phyloP scores from a whole-genome alignment of 495 filamentous ascomycete genomes.

The Penicillium maclennaniae region DNA sequence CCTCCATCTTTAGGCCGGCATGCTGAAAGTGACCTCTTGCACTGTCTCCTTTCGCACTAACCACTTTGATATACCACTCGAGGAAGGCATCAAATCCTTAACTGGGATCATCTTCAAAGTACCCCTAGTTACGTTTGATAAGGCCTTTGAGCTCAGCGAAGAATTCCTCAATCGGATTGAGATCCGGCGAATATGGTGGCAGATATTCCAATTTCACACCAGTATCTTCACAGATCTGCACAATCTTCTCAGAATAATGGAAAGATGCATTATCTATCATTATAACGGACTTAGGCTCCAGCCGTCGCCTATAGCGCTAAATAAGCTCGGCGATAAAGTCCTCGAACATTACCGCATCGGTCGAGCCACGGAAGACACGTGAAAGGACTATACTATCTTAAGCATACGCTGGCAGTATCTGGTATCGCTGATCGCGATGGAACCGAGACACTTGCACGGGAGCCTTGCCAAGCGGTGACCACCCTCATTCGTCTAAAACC shows the following conservation, averaged over 20 bases:
- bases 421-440: slow-evolving; percentile 28
- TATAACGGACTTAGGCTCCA: slow-evolving; percentile 36
- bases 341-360: slow-evolving; percentile 31
- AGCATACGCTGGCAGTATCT: slow-evolving; percentile 39
- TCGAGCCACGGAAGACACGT: slow-evolving; percentile 22
- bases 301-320: slow-evolving; percentile 30
- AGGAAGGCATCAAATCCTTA: slow-evolving; percentile 6
- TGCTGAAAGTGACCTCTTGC: slow-evolving; percentile 8
- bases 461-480: slow-evolving; percentile 26
- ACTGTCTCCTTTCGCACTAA: slow-evolving; percentile 4
- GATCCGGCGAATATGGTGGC: slow-evolving; percentile 16
- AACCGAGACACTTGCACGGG: slow-evolving; percentile 30
- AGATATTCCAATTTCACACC: slow-evolving; percentile 31
- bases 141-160: slow-evolving; percentile 20
- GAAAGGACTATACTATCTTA: slow-evolving; percentile 30
- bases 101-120: slow-evolving; percentile 1
- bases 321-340: slow-evolving; percentile 38
- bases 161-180: slow-evolving; percentile 17
- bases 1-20: neutral
- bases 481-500: slow-evolving; percentile 25
- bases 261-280: too few species aligned
- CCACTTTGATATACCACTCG: slow-evolving; percentile 3
- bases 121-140: slow-evolving; percentile 3
- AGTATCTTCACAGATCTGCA: neutral
- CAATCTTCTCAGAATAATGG: neutral